Evolutionary conservation across 208 protist species (phyloP), one percentile per base, ranked within the genome.

Genomic region (Porcisia deanei): DNA sequence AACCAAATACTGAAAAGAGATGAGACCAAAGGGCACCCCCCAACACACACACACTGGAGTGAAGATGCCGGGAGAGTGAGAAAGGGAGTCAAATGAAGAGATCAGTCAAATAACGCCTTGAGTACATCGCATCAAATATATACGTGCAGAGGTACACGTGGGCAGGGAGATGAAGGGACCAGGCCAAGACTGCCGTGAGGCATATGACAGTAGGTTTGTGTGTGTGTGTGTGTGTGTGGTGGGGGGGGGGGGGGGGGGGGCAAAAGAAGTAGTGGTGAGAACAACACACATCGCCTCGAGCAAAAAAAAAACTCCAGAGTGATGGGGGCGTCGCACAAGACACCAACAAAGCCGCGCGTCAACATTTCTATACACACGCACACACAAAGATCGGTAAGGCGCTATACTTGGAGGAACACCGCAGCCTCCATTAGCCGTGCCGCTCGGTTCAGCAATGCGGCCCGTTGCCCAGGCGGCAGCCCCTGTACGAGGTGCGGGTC

Each of bases 341-440:
- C 54, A 30, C 25, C 22, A 22, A 25, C 54, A 30, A 16, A 30
- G 30, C 30, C 10, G n/a, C 57, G 30, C 25, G 14, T 1, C 14
- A 37, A 34, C 8, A 61, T 7, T 2, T 16, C 10, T 6, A 30
- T 22, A 45, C 60, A 45, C 16, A 39, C 60, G 2, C 16, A 22
- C 60, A 45, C 60, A 45, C 14, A 65, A 18, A 63, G 22, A 47
- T n/a, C 39, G 14, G 37, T 10, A 20, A 65, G 45, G 18, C 61
- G 5, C 74, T 71, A 89, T 55, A 90, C 63, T 64, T 90, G 80
- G 1, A 91, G 76, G 59, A 88, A 89, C n/a, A 83, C 75, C 5
- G 85, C 85, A 10, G 76, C 80, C 34, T 75, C 79, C 76, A 91
- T 79, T 34, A 91, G 70, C 34, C 80, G 58, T n/a, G 80, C 73